Base-by-base conservation (phyloP, 2,329 filamentous ascomycete genomes). In the Fusarium nelsonii region DNA sequence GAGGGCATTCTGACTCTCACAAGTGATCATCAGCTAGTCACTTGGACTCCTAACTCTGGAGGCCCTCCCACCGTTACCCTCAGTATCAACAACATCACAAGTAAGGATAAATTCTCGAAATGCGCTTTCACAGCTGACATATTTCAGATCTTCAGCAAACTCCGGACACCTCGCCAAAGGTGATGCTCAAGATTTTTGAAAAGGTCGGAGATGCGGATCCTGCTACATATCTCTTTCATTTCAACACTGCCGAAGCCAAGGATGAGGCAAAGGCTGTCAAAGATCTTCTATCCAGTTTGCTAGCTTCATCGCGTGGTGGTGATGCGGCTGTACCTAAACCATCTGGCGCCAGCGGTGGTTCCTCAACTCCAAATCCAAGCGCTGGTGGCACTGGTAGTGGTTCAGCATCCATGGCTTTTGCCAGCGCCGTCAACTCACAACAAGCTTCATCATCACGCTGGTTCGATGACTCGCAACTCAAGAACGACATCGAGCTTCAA, bases 161-260 rank as follows among this genome's bases (percentile, higher is more conserved):
- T 1, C 94, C 96, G 14, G 93, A 93, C 63, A 90, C 85, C n/a
- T 90, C 89, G 36, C 84, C 93, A 18, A 97, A 97, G 84, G 94
- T 97, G 54, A 97, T 97, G 86, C 87, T 98, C 63, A 97, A 96
- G 79, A 91, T 99, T 57, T 92, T 97, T 73, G 91, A 91, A 66
- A 91, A 94, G 77, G 81, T 87, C 41, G 82, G 83, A 46, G 83
- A 83, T 28, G 78, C 84, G 30, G 88, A 91, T 50, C 83, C 92
- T 18, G 86, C 90, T 45, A 88, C 90, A 56, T 93, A 97, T 77
- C 88, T 95, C 49, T 97, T 99, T 79, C 91, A 92, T 69, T 98
- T 99, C 81, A 97, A 93, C 61, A 93, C 93, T 4, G 80, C 86
- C 23, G 88, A 92, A 70, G 92, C 95, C 45, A 90, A 95, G 69